Conservation (phyloP, 2,329 filamentous ascomycete genomes). For the Aquanectria penicillioides region DNA sequence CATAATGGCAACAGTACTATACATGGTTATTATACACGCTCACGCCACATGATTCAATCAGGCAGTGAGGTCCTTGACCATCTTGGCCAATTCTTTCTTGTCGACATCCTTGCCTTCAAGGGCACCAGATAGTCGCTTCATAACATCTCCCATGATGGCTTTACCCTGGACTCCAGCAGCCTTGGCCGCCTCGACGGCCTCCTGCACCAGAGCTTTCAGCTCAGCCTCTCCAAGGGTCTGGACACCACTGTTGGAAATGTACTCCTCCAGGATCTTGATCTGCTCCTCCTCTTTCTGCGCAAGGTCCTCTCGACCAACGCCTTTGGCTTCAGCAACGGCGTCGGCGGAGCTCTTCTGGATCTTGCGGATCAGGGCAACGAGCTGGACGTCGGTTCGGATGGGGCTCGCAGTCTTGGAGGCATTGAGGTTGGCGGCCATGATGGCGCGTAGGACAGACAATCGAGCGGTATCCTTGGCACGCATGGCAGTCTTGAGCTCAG, state of each 20-base stretch:
- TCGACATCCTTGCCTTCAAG: conserved; percentile 74
- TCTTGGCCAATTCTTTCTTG: conserved; percentile 66
- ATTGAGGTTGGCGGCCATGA: conserved; percentile 78
- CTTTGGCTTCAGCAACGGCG: conserved; percentile 71
- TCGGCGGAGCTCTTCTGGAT: conserved; percentile 66
- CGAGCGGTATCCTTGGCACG: conserved; percentile 70
- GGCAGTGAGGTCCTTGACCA: conserved; percentile 64
- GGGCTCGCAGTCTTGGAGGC: conserved; percentile 77
- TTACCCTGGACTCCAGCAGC: conserved; percentile 57
- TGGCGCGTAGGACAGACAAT: conserved; percentile 73
- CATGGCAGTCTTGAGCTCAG: conserved; percentile 74
- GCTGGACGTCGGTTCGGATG: conserved; percentile 75
- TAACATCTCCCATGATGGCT: conserved; percentile 65
- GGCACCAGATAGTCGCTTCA: conserved; percentile 67
- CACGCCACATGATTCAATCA: conserved; percentile 15
- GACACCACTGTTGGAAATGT: conserved; percentile 68
- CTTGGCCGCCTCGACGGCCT: conserved; percentile 61
- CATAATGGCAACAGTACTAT: conserved; percentile 28
- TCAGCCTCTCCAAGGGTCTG: conserved; percentile 68
- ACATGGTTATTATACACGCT: conserved; percentile 39
- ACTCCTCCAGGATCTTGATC: conserved; percentile 72
- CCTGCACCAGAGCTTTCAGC: conserved; percentile 63
- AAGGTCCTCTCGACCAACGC: conserved; percentile 73
- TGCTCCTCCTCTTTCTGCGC: conserved; percentile 76
- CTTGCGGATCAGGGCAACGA: conserved; percentile 75